phyloP scores from a whole-genome alignment of 2,329 filamentous ascomycete genomes.

The Elsinoe ampelina region DNA sequence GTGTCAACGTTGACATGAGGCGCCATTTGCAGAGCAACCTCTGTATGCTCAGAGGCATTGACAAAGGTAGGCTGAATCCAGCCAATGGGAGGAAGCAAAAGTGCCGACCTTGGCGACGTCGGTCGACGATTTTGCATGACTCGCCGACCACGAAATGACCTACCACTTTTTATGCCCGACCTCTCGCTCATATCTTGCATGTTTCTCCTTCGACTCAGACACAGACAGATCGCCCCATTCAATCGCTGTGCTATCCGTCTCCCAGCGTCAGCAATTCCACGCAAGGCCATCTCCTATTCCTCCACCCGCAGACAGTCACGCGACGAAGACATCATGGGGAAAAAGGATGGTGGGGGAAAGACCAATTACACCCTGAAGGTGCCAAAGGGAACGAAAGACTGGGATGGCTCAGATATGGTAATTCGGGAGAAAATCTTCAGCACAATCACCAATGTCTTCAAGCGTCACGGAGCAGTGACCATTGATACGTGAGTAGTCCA shows the following conservation, averaged over 20 bases:
- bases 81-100: background rate
- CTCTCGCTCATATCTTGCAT: background rate
- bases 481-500: constrained; percentile 56
- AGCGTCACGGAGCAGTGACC: constrained; percentile 69
- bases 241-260: background rate
- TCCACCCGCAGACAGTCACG: background rate
- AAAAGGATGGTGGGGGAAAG: constrained; percentile 33
- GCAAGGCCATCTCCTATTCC: background rate
- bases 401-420: constrained; percentile 68
- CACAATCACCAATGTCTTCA: constrained; percentile 69
- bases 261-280: background rate
- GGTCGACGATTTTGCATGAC: constrained; percentile 7
- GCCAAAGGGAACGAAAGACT: constrained; percentile 86
- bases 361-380: constrained; percentile 61
- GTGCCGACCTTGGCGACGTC: background rate
- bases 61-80: background rate
- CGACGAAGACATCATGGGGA: constrained; percentile 34
- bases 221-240: background rate
- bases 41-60: background rate
- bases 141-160: constrained; percentile 2
- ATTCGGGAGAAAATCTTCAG: constrained; percentile 72
- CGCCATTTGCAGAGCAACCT: constrained; percentile 22
- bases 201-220: background rate
- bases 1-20: constrained; percentile 51
- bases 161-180: constrained; percentile 1